Conservation (phyloP, 495 filamentous ascomycete genomes). For the Xylaria nigripes region DNA sequence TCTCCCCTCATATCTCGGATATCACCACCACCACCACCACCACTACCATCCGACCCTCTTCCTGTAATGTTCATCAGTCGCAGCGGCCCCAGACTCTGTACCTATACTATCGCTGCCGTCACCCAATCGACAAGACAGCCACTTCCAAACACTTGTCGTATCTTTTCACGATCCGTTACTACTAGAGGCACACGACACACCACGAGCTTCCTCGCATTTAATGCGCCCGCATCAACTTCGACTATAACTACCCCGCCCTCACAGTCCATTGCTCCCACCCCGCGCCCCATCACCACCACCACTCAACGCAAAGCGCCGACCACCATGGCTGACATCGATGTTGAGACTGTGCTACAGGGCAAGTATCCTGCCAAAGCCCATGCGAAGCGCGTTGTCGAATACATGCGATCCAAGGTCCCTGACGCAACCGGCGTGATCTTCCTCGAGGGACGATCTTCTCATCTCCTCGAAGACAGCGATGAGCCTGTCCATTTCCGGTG, state of each 20-base stretch:
- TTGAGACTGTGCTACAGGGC: conserved; percentile 40
- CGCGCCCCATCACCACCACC: conserved; percentile 4
- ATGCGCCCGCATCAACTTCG: not conserved
- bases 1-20: not conserved
- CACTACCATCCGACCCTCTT: not conserved
- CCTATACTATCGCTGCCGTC: not conserved
- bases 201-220: not conserved
- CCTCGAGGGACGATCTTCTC: conserved; percentile 75
- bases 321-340: conserved; percentile 23
- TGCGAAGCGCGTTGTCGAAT: conserved; percentile 69
- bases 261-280: not conserved
- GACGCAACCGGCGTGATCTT: conserved; percentile 64
- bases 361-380: conserved; percentile 97
- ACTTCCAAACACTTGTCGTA: not conserved
- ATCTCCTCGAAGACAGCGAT: conserved; percentile 75
- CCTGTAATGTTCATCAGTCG: not conserved
- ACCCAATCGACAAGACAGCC: not conserved
- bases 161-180: not conserved
- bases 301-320: not conserved
- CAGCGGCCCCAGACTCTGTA: not conserved
- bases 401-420: conserved; percentile 54
- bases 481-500: conserved; percentile 70
- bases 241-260: conserved; percentile 5
- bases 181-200: not conserved
- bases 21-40: too few relatives aligned